Base-by-base conservation (phyloP, 345 rosid species). In the Anacardium occidentale region DNA sequence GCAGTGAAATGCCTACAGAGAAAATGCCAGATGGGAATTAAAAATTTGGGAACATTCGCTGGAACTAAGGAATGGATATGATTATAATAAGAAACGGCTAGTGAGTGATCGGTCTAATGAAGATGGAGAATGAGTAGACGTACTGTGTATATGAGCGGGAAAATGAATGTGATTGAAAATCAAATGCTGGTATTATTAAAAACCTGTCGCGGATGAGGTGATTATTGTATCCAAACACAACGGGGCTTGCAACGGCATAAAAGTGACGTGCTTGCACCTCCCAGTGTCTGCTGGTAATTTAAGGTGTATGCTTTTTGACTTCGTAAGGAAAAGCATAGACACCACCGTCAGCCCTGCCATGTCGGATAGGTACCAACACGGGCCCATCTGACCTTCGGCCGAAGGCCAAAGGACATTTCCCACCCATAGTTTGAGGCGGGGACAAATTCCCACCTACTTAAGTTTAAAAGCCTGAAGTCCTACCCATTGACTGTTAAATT, bases 91-190 rank as follows among this genome's bases (percentile, higher is more conserved):
- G 53, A 24, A 61, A 70, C 66, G 60, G 68, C 53, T 22, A 25
- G 57, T 48, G 69, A 9, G 7, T 66, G 72, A 48, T 40, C 60
- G 29, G 54, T 44, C 65, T 61, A 55, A 54, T 64, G 52, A 18
- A 13, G 57, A 65, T 3, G 15, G 18, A 45, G 70, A 71, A 57
- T 69, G 62, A 20, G 60, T 40, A 48, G 51, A 32, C 45, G 18
- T 13, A 50, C 50, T 11, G 42, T 21, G 78, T 62, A 77, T 44
- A 67, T 59, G 64, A 61, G 85, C 85, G 85, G 85, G 82, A 81
- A 78, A 64, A 7, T 29, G 68, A 47, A 22, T 40, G 44, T 22
- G 45, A 65, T 65, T 75, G 70, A 64, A 77, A 71, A 74, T 65
- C 66, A 58, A 74, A 73, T n/a, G 17, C 58, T 37, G 37, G 22